Evolutionary conservation across 2,329 filamentous ascomycete genomes (phyloP).

Genomic region (Zalaria sp.): DNA sequence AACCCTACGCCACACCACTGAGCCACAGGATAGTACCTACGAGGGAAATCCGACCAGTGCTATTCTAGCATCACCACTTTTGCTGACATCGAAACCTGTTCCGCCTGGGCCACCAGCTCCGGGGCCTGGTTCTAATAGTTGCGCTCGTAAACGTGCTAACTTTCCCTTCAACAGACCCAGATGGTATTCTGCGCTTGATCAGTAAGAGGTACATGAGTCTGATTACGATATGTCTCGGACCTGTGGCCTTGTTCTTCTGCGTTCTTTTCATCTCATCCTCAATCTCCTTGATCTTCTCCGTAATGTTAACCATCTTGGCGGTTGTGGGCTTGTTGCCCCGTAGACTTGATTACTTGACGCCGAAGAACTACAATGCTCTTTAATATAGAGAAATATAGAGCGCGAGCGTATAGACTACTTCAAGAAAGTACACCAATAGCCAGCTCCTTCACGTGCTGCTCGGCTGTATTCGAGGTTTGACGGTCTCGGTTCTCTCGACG

Average conservation of each 20-base stretch:
- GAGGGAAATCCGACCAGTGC: conserved; percentile 97
- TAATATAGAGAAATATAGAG: too few relatives aligned
- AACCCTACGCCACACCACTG: neutral
- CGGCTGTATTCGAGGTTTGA: too few relatives aligned
- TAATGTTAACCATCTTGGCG: conserved; percentile 87
- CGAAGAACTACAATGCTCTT: too few relatives aligned
- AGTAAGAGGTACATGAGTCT: conserved; percentile 11
- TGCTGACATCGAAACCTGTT: conserved; percentile 76
- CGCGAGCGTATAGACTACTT: too few relatives aligned
- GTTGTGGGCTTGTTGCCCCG: neutral
- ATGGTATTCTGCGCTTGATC: conserved; percentile 67
- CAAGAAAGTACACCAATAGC: too few relatives aligned
- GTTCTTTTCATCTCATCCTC: conserved; percentile 99
- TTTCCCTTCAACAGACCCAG: conserved; percentile 96
- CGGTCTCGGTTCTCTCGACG: too few relatives aligned
- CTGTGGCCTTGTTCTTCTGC: conserved; percentile 98
- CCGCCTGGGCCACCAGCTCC: conserved; percentile 68
- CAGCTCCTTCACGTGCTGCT: too few relatives aligned
- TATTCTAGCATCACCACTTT: conserved; percentile 91
- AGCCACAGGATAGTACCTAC: neutral
- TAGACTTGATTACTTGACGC: too few relatives aligned
- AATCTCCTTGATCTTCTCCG: conserved; percentile 99
- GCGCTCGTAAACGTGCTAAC: conserved; percentile 83
- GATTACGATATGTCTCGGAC: conserved; percentile 38
- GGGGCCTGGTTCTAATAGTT: conserved; percentile 78